Percentiles rank a stretch among this genome's conserved stretches.
Conservation (phyloP, 768 basidiomycete species). For the Scleroderma bovista region DNA sequence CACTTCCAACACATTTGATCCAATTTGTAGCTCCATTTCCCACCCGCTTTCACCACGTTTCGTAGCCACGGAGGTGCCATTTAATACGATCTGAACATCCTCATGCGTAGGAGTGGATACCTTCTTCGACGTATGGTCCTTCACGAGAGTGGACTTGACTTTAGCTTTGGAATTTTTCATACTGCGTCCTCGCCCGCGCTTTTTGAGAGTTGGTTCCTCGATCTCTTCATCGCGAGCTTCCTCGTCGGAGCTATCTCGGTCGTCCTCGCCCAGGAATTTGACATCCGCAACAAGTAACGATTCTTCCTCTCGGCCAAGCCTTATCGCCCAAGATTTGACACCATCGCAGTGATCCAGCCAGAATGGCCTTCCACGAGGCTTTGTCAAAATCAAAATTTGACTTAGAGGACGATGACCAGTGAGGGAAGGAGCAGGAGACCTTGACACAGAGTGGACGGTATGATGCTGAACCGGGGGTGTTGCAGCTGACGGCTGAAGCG, state of each 20-base stretch:
- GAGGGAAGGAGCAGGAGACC: slow-evolving; percentile 26
- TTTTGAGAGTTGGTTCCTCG: slow-evolving; percentile 30
- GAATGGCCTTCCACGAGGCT: slow-evolving; percentile 55
- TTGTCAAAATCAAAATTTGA: slow-evolving; percentile 46
- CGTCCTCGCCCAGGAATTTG: slow-evolving; percentile 50
- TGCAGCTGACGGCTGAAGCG: slow-evolving; percentile 13
- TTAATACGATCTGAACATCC: slow-evolving; percentile 59
- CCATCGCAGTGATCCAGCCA: slow-evolving; percentile 62
- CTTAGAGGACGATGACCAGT: slow-evolving; percentile 42
- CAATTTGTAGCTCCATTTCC: slow-evolving; percentile 55
- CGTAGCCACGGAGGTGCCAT: slow-evolving; percentile 47
- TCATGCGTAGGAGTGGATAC: slow-evolving; percentile 32
- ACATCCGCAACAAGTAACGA: slow-evolving; percentile 50
- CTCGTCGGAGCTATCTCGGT: slow-evolving; percentile 52
- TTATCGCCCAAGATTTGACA: slow-evolving; percentile 68
- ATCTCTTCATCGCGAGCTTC: slow-evolving; percentile 41
- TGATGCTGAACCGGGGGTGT: slow-evolving; percentile 13
- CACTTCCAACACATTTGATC: slow-evolving; percentile 62
- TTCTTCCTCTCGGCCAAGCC: slow-evolving; percentile 53
- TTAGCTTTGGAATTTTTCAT: slow-evolving; percentile 31
- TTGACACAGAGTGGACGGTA: slow-evolving; percentile 26
- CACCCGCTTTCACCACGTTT: slow-evolving; percentile 49
- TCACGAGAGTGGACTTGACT: slow-evolving; percentile 26
- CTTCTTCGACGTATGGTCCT: slow-evolving; percentile 38
- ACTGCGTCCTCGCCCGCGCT: slow-evolving; percentile 37